A percentile compares a stretch with the other conserved stretches of the same genome.
Evolutionary conservation across 495 filamentous ascomycete species (phyloP).

Genomic region (Podospora sp.): DNA sequence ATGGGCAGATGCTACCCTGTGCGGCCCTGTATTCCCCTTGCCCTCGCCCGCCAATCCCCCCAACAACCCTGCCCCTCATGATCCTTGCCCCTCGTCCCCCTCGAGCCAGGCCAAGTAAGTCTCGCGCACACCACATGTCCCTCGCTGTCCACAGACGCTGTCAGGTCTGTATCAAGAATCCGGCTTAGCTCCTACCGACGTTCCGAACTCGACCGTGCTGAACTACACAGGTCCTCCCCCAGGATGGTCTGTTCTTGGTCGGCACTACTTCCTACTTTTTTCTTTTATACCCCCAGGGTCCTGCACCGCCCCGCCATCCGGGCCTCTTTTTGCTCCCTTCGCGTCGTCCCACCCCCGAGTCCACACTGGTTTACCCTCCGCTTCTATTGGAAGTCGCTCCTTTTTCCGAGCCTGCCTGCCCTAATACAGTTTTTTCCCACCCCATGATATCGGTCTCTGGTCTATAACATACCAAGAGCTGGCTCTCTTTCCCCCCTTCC

Average conservation of each 20-base stretch:
- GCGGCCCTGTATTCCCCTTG: slow-evolving; percentile 26
- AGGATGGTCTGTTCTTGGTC: slow-evolving; percentile 40
- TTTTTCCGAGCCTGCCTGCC: slow-evolving; percentile 38
- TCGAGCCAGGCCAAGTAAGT: slow-evolving; percentile 46
- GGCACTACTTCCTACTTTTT: slow-evolving; percentile 32
- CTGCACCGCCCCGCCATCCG: slow-evolving; percentile 48
- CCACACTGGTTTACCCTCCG: slow-evolving; percentile 42
- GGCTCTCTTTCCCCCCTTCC: slow-evolving; percentile 48
- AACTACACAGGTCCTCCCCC: slow-evolving; percentile 41
- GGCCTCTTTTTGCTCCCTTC: slow-evolving; percentile 38
- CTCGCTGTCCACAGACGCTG: slow-evolving; percentile 48
- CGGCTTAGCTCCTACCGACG: slow-evolving; percentile 57
- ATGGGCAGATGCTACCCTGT: slow-evolving; percentile 49
- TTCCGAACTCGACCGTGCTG: slow-evolving; percentile 52
- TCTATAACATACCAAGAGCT: slow-evolving; percentile 58
- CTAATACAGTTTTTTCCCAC: slow-evolving; percentile 28
- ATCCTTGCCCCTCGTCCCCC: slow-evolving; percentile 45
- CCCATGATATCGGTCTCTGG: slow-evolving; percentile 47
- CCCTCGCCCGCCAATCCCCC: slow-evolving; percentile 36
- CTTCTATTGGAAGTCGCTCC: slow-evolving; percentile 49
- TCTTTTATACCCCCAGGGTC: slow-evolving; percentile 53
- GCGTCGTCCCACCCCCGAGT: slow-evolving; percentile 40
- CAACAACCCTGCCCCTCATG: slow-evolving; percentile 29
- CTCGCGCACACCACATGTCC: slow-evolving; percentile 48
- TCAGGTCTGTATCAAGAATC: slow-evolving; percentile 54